A percentile compares a stretch with the other conserved stretches of the same genome.
Conservation (phyloP, 441 rosid species). For the Aquilaria agallochum region DNA sequence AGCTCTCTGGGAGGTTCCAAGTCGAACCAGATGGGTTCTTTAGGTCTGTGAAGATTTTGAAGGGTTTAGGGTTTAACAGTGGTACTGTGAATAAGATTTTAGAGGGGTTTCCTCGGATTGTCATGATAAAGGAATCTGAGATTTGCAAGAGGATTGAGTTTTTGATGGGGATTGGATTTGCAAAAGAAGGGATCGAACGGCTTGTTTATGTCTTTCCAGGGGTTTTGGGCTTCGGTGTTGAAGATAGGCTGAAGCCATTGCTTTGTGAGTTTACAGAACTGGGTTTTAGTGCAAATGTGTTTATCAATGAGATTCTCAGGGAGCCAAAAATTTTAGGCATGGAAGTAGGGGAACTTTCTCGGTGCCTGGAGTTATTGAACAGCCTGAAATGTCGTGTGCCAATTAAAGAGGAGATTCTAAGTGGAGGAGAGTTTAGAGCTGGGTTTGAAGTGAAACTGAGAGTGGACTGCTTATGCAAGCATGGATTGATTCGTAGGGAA, state of each 20-base stretch:
- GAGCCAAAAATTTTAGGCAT: slow-evolving; percentile 59
- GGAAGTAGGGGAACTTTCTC: slow-evolving; percentile 72
- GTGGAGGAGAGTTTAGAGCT: slow-evolving; percentile 55
- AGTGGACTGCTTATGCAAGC: slow-evolving; percentile 66
- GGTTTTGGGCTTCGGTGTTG: slow-evolving; percentile 43
- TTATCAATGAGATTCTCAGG: slow-evolving; percentile 48
- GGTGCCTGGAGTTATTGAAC: slow-evolving; percentile 52
- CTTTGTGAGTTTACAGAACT: slow-evolving; percentile 47
- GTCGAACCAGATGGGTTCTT: slow-evolving; percentile 40
- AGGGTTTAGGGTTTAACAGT: slow-evolving; percentile 56
- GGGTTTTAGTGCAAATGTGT: slow-evolving; percentile 45
- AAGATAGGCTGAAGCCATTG: slow-evolving; percentile 51
- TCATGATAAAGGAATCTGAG: slow-evolving; percentile 38
- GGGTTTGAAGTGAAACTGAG: slow-evolving; percentile 67
- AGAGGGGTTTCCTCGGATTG: slow-evolving; percentile 49
- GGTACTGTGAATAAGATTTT: slow-evolving; percentile 40
- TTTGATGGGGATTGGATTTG: slow-evolving; percentile 38
- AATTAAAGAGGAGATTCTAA: slow-evolving; percentile 41
- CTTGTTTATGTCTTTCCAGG: slow-evolving; percentile 49
- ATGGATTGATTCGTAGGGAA: slow-evolving; percentile 66
- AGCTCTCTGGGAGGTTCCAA: slow-evolving; percentile 42
- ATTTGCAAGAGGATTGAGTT: slow-evolving; percentile 44
- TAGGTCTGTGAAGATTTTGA: slow-evolving; percentile 29
- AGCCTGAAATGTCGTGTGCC: slow-evolving; percentile 60
- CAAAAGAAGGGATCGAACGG: slow-evolving; percentile 31